Base-by-base conservation (phyloP, 2,329 filamentous ascomycete genomes). In the Trichoderma oligosporum region DNA sequence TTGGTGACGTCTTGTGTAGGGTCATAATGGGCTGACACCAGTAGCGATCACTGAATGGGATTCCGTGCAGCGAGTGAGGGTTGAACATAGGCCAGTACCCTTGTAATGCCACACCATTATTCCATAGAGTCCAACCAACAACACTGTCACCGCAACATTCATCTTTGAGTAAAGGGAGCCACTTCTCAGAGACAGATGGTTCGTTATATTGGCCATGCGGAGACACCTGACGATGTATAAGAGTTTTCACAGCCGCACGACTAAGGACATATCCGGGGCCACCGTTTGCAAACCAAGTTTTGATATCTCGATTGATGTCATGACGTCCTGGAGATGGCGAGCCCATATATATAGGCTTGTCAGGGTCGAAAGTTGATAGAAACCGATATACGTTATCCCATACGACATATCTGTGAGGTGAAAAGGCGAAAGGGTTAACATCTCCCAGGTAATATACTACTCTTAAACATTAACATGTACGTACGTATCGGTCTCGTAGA, bases 401-500 rank as follows among this genome's bases (percentile, higher is more conserved):
- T 27, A 54, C 41, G 14, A 60, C 58, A 16, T 58, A 60, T 48
- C 58, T 60, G 48, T 36, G 20, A 8, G 25, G 11, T 4, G n/a
- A 2, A 8, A 14, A 12, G n/a, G n/a, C n/a, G 27, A 5, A 31
- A 31, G 27, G 27, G 47, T 55, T 6, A 55, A 18, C 25, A 29
- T 8, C 41, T 45, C 12, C 4, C 16, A 8, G 8, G 22, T n/a
- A 7, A 4, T 35, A 35, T 12, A 4, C 5, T 1, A n/a, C 9
- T 14, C 11, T 12, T 3, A 12, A 54, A 7, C 4, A 20, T 4
- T 14, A 9, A 38, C 1, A 33, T 45, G 11, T 36, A 70, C 70
- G 59, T 74, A 81, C 47, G 80, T 83, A 64, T 83, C 80, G 2
- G 79, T 78, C 62, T 83, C 80, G 45, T 80, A 76, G 65, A 82